Percentiles rank a stretch among this genome's conserved stretches.
These are phyloP conservation scores for Botrytis medusae DNA, from an alignment of 2,329 filamentous ascomycete species.

Conservation along the genomic window DNA sequence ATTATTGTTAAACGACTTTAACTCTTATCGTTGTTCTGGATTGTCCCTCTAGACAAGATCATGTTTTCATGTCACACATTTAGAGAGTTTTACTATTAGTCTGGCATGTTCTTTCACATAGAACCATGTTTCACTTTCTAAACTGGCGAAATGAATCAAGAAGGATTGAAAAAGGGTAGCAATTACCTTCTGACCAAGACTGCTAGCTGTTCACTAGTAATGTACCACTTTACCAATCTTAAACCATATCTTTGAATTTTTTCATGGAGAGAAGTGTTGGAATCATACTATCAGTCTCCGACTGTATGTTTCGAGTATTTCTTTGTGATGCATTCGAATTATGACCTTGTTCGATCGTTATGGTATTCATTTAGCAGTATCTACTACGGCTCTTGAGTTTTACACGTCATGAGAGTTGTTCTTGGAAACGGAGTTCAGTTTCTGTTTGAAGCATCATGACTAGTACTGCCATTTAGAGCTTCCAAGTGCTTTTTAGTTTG, in stretches of 20 bases:
- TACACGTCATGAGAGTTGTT: not conserved
- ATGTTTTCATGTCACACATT: not conserved
- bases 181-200: not conserved
- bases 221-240: not conserved
- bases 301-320: not conserved
- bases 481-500: not conserved
- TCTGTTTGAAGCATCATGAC: not conserved
- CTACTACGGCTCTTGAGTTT: not conserved
- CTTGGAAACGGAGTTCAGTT: too few relatives aligned
- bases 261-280: not conserved
- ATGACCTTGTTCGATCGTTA: not conserved
- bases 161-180: not conserved
- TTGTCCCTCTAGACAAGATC: not conserved
- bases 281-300: too few relatives aligned
- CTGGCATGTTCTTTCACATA: not conserved
- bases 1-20: fast-evolving
- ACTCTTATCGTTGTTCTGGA: not conserved
- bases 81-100: too few relatives aligned
- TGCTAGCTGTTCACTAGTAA: not conserved
- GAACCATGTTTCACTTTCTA: too few relatives aligned
- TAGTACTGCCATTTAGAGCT: not conserved
- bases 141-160: not conserved
- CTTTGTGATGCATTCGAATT: not conserved
- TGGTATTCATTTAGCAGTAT: not conserved
- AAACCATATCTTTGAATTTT: not conserved